Evolutionary conservation across 805 yeast species (phyloP), one percentile per base, ranked within the genome.

Genomic region (Priceomyces haplophilus): DNA sequence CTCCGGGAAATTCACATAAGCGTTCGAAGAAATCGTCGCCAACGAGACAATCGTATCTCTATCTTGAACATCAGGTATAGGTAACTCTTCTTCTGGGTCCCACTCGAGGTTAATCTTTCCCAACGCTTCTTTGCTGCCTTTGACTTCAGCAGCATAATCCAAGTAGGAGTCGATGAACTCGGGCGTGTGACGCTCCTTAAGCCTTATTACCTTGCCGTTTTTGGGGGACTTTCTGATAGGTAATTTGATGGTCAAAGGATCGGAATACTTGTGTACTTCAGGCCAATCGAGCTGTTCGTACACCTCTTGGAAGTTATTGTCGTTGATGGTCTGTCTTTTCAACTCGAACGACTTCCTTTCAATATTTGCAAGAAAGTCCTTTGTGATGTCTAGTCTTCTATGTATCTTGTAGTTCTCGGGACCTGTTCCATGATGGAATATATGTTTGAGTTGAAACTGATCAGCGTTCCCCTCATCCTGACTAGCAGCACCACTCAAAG

Each of bases 11-110:
- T 77, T 75, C 2, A 88, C 95, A 57, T 91, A 93, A 2, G 98
- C 97, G 59, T 93, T 85, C 1, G 96, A 86, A 0, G 96, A 80
- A 80, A 91, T 85, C 41, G 82, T 62, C 0, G 97, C 98, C 33
- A 91, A 64, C 1, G 85, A 67, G 2, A 90, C 68, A 3, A 91
- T 59, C 0, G 97, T 87, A 31, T 79, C 80, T 41, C 76, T 76
- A 61, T 90, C 96, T 1, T 80, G 67, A 7, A 91, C 66, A 51
- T 93, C 79, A 0, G 99, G 99, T 1, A 85, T 75, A 1, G 69
- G 40, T 1, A 83, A 72, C 13, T 64, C 64, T 1, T 70, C 74
- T 34, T 63, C 72, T 4, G 73, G 75, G 12, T 62, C 63, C 95
- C 95, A 88, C 38, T 83, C 88, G n/a, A 83, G 52, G 19, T 65